Evolutionary conservation across 2,329 filamentous ascomycete genomes (phyloP), one percentile per base, ranked within the genome.

Genomic region (Trichophyton mentagrophytes): DNA sequence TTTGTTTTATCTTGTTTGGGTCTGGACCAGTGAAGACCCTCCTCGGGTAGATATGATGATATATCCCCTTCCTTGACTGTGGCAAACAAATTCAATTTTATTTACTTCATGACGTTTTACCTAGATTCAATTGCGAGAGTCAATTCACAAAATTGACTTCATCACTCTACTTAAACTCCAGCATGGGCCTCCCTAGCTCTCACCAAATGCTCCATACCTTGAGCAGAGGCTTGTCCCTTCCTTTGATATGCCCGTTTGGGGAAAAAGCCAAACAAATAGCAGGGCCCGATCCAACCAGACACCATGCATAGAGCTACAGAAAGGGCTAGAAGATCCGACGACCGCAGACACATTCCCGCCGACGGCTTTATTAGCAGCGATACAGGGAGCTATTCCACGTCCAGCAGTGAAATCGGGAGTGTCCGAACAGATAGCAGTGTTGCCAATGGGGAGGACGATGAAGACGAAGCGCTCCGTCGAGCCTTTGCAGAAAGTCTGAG

Each of bases 391-490:
- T 15, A 25, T 25, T 13, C 20, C 17, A 22, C 3, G 2, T 27
- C 46, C 25, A 22, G 25, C 11, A 49, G 20, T 25, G 46, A 49
- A 13, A 22, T 13, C 20, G 20, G 22, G 17, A 36, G 49, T 25
- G 15, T 20, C n/a, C 49, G 49, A 27, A 36, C 6, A 9, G 27
- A 27, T 15, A 22, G 25, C 25, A 55, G 40, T 17, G 11, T 3
- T n/a, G 17, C 9, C n/a, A 33, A 15, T 8, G 36, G 7, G 20
- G 30, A 30, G 13, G 42, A 55, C 42, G 61, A 61, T 25, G 62
- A 61, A 13, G 61, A 62, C 20, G 60, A 63, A 36, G 56, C 51
- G 15, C 63, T 65, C 47, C 55, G 60, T 9, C 51, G 38, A 8
- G 63, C 63, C 13, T 40, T 57, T 27, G 36, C 25, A 17, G 20